A percentile compares a stretch with the other conserved stretches of the same genome.
Conservation (phyloP, 441 rosid genomes). For the Jatropha multifida region DNA sequence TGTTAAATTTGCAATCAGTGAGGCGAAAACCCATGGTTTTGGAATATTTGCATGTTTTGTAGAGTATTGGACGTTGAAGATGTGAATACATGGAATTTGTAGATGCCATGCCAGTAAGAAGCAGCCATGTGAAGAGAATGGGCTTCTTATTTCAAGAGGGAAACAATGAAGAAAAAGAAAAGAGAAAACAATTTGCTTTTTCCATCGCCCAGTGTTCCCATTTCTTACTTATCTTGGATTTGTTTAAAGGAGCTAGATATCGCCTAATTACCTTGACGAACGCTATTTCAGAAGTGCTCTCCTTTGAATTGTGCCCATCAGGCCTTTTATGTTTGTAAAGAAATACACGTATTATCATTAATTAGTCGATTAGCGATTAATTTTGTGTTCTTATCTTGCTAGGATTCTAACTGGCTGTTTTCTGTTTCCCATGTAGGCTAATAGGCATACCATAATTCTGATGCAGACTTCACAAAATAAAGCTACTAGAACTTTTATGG, state of each 20-base stretch:
- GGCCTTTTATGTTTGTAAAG: background rate
- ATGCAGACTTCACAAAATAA: conserved; percentile 81
- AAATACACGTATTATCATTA: background rate
- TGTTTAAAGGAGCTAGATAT: background rate
- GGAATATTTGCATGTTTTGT: too few relatives aligned
- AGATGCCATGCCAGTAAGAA: too few relatives aligned
- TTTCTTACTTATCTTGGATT: background rate
- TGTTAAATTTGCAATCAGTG: too few relatives aligned
- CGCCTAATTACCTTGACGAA: background rate
- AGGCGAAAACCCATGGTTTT: too few relatives aligned
- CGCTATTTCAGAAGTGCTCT: background rate
- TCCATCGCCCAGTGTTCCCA: too few relatives aligned
- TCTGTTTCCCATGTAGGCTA: conserved; percentile 52
- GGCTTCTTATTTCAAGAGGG: too few relatives aligned
- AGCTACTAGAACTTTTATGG: conserved; percentile 92
- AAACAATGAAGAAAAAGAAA: too few relatives aligned
- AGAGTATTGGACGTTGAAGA: too few relatives aligned
- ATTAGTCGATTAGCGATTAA: background rate
- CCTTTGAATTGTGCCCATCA: background rate
- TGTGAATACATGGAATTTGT: too few relatives aligned
- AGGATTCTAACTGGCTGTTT: conserved; percentile 23
- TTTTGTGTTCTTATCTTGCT: background rate
- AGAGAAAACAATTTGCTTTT: too few relatives aligned
- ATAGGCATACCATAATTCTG: conserved; percentile 89
- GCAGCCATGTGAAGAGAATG: too few relatives aligned